A percentile compares a stretch with the other conserved stretches of the same genome.
Conservation (phyloP, 73 alveolate species). For the Paramecium pentaurelia region DNA sequence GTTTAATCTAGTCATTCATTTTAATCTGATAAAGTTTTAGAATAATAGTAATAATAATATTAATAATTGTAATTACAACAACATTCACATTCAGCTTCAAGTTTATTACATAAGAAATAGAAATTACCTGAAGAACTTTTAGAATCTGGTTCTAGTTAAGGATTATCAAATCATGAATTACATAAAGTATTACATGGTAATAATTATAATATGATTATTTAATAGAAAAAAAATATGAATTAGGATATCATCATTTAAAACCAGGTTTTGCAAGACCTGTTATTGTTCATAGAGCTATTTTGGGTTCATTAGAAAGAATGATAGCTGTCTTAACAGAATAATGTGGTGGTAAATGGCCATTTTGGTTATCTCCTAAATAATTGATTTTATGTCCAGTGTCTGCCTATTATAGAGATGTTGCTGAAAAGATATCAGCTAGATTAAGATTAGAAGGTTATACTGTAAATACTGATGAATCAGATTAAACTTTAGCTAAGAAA, state of each 20-base stretch:
- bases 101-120: conserved; percentile 70
- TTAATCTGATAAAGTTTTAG: neutral
- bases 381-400: conserved; percentile 92
- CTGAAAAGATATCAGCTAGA: conserved; percentile 78
- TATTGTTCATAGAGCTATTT: conserved; percentile 98
- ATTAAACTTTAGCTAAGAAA: conserved; percentile 91
- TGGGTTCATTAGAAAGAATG: conserved; percentile 99
- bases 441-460: conserved; percentile 84
- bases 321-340: conserved; percentile 96
- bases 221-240: conserved; percentile 57
- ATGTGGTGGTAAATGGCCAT: conserved; percentile 99
- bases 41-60: neutral
- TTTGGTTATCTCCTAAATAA: conserved; percentile 99
- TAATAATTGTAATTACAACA: neutral
- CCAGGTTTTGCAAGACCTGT: conserved; percentile 99
- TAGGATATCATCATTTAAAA: conserved; percentile 80
- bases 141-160: conserved; percentile 4
- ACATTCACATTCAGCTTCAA: neutral
- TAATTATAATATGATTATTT: neutral
- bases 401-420: conserved; percentile 88
- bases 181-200: conserved; percentile 33
- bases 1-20: neutral
- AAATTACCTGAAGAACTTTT: neutral
- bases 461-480: conserved; percentile 88
- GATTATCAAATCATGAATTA: neutral